Evolutionary conservation across 2,329 filamentous ascomycete species (phyloP).

Genomic region (Colletotrichum sp.): DNA sequence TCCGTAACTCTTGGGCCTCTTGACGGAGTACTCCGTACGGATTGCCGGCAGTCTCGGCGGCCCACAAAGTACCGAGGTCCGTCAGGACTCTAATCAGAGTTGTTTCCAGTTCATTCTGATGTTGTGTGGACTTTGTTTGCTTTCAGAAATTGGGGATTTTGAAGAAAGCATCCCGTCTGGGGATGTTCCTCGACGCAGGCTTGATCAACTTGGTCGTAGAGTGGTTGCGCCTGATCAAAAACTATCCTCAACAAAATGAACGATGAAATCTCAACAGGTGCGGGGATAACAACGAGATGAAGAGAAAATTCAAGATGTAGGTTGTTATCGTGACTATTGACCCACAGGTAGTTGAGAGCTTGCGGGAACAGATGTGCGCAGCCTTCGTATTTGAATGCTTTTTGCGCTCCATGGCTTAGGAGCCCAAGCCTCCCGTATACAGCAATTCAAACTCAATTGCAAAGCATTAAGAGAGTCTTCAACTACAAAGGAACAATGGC

Average conservation of each 20-base stretch:
- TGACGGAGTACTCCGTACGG: background rate
- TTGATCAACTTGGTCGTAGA: background rate
- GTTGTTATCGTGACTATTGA: background rate
- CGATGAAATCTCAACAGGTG: background rate
- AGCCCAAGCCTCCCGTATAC: background rate
- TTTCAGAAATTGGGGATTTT: background rate
- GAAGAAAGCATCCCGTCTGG: background rate
- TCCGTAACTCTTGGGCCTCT: background rate
- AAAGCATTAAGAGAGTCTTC: background rate
- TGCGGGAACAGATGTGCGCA: background rate
- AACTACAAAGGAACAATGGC: background rate
- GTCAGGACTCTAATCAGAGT: no score
- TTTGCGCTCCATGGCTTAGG: background rate
- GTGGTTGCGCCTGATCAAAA: background rate
- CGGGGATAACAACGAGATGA: background rate
- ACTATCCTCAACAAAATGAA: background rate
- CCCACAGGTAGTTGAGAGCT: background rate
- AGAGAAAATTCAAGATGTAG: background rate
- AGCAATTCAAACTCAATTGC: background rate
- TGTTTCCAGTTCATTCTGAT: no score
- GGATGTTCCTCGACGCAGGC: background rate
- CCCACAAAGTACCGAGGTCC: slow-evolving; percentile 1
- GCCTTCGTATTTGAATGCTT: background rate
- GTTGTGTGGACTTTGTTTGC: background rate
- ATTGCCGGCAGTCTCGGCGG: background rate